Percentiles rank a stretch among this genome's conserved stretches.
These are phyloP conservation scores for Croton setiger DNA, from an alignment of 441 rosid genomes.

Conservation along the genomic window DNA sequence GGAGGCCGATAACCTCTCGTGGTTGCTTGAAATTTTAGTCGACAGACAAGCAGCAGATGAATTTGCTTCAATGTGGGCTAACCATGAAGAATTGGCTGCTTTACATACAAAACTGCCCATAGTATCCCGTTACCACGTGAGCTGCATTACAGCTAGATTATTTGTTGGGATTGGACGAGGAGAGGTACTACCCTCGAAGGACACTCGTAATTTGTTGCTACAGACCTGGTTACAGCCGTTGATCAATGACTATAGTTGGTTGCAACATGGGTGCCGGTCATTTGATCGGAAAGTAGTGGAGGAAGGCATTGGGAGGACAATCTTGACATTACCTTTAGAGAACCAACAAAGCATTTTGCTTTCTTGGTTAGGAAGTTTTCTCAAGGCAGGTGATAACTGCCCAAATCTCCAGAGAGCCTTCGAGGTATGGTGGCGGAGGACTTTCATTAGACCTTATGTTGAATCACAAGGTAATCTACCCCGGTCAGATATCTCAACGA, in stretches of 20 bases:
- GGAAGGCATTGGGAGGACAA: constrained; percentile 94
- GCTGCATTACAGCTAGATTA: constrained; percentile 72
- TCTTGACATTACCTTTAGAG: constrained; percentile 82
- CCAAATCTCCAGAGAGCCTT: constrained; percentile 92
- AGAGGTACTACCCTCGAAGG: constrained; percentile 80
- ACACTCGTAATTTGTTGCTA: constrained; percentile 61
- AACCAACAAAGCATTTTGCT: constrained; percentile 84
- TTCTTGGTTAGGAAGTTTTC: constrained; percentile 76
- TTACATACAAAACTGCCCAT: constrained; percentile 67
- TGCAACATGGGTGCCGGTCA: constrained; percentile 79
- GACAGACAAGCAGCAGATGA: constrained; percentile 84
- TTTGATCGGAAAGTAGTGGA: constrained; percentile 87
- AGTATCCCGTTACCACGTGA: constrained; percentile 74
- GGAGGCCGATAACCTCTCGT: constrained; percentile 79
- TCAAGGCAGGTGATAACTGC: constrained; percentile 84
- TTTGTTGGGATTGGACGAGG: constrained; percentile 93
- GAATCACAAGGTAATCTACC: constrained; percentile 43
- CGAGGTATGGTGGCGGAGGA: constrained; percentile 98
- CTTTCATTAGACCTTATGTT: constrained; percentile 71
- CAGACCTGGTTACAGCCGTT: constrained; percentile 88
- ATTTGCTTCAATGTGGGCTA: constrained; percentile 73
- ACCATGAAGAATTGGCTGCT: constrained; percentile 63
- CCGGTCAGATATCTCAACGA: constrained; percentile 35
- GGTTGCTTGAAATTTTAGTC: constrained; percentile 86
- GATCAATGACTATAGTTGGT: constrained; percentile 88